A percentile compares a stretch with the other conserved stretches of the same genome.
Conservation (phyloP, 1,139 yeast species). For the Hyphopichia wangnamkhiaoensis region DNA sequence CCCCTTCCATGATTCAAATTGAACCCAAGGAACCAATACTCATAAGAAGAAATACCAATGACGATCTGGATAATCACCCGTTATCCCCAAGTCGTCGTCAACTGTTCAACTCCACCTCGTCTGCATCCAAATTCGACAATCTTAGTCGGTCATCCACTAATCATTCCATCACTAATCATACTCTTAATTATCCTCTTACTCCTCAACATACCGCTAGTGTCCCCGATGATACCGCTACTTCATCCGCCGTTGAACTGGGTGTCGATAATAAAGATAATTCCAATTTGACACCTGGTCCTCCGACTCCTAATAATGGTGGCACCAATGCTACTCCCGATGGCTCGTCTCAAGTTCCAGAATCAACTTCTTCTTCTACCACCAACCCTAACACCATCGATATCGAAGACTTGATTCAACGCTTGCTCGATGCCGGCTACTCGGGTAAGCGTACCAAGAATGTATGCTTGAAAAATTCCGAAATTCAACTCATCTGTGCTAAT, state of each 20-base stretch:
- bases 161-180: conserved; percentile 25
- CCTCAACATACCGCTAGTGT: conserved; percentile 19
- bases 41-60: conserved; percentile 42
- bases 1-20: conserved; percentile 69
- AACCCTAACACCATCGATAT: conserved; percentile 53
- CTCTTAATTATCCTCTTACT: conserved; percentile 21
- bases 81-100: conserved; percentile 5
- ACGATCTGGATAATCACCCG: conserved; percentile 10
- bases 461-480: conserved; percentile 84
- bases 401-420: conserved; percentile 85
- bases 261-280: too few relatives aligned
- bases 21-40: conserved; percentile 73
- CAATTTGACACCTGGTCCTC: neutral
- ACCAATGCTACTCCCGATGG: neutral
- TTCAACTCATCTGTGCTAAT: conserved; percentile 78
- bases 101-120: conserved; percentile 8
- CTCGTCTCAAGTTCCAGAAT: neutral
- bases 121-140: conserved; percentile 1
- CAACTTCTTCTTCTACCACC: neutral
- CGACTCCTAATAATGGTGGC: neutral
- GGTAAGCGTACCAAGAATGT: conserved; percentile 90
- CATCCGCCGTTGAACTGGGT: neutral
- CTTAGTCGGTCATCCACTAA: conserved; percentile 36
- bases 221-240: neutral
- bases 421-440: conserved; percentile 92